phyloP scores from a whole-genome alignment of 2,329 filamentous ascomycete species.

The Blastomyces parvus region DNA sequence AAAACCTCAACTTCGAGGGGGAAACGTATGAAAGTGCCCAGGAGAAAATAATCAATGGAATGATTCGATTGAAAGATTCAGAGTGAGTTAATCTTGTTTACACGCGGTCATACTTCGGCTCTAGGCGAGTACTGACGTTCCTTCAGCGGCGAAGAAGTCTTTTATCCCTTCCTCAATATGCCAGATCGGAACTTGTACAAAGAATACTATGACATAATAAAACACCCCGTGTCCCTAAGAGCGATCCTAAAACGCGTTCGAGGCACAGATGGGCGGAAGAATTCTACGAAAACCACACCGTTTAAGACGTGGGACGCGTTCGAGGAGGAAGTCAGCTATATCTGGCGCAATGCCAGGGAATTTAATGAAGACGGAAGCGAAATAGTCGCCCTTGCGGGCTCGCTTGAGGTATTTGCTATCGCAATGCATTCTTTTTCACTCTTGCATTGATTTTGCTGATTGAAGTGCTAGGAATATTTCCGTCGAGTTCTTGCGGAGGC shows the following conservation, averaged over 20 bases:
- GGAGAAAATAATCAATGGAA: constrained; percentile 69
- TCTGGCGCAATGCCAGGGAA: constrained; percentile 80
- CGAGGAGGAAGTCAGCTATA: constrained; percentile 65
- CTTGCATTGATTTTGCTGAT: constrained; percentile 3
- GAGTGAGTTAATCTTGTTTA: constrained; percentile 40
- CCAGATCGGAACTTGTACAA: constrained; percentile 60
- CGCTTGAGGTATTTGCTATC: constrained; percentile 57
- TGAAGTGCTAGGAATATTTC: constrained; percentile 52
- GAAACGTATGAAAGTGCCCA: constrained; percentile 76
- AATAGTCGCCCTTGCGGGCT: constrained; percentile 64
- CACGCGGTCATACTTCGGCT: constrained; percentile 13
- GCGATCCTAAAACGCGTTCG: constrained; percentile 67
- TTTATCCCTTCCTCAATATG: constrained; percentile 66
- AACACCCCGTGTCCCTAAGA: constrained; percentile 68
- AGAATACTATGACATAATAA: constrained; percentile 80
- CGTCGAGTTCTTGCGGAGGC: constrained; percentile 59
- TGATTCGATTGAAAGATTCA: constrained; percentile 58
- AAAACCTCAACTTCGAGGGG: constrained; percentile 54
- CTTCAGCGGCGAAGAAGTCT: constrained; percentile 54
- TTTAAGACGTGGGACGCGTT: constrained; percentile 77
- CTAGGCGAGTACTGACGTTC: constrained; percentile 17
- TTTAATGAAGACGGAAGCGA: constrained; percentile 91
- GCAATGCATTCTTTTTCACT: constrained; percentile 5
- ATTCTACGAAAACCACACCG: constrained; percentile 51
- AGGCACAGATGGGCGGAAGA: constrained; percentile 59